Evolutionary conservation across 768 basidiomycete genomes (phyloP).

Genomic region (Phylloporus sp.): DNA sequence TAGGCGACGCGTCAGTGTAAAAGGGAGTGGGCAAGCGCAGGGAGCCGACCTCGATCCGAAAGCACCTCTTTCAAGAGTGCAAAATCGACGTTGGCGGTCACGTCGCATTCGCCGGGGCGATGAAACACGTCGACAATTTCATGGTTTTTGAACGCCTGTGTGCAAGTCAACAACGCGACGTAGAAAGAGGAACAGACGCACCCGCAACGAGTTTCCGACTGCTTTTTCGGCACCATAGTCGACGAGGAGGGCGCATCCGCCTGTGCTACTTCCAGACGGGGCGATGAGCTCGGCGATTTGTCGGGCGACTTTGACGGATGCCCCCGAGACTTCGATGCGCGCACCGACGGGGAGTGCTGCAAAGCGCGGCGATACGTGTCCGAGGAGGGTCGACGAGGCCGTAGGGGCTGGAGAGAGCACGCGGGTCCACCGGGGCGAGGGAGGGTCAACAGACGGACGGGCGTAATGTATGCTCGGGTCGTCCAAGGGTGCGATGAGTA

Average conservation of each 20-base stretch:
- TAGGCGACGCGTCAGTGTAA: constrained; percentile 16
- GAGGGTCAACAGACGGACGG: constrained; percentile 14
- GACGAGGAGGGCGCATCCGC: constrained; percentile 70
- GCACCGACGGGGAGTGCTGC: constrained; percentile 59
- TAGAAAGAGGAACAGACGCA: constrained; percentile 34
- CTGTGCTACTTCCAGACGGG: neutral
- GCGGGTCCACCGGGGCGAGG: constrained; percentile 46
- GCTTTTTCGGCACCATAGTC: constrained; percentile 82
- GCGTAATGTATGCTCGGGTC: constrained; percentile 36
- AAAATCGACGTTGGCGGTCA: constrained; percentile 98
- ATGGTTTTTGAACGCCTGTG: constrained; percentile 86
- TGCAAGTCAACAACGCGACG: neutral
- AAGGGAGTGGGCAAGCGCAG: neutral
- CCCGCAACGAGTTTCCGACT: constrained; percentile 75
- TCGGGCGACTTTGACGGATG: constrained; percentile 62
- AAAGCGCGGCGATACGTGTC: constrained; percentile 67
- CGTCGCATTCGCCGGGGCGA: constrained; percentile 80
- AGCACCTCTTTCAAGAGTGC: constrained; percentile 79
- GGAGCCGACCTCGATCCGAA: constrained; percentile 50
- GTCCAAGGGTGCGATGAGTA: constrained; percentile 54
- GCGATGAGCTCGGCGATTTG: constrained; percentile 60
- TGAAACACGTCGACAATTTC: constrained; percentile 80
- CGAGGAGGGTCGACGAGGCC: constrained; percentile 51
- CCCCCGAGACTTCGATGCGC: constrained; percentile 76
- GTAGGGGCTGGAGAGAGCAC: constrained; percentile 61